These are phyloP conservation scores for Syncephalastrum contaminatum DNA, from an alignment of 371 early-diverging fungal species.

Conservation along the genomic window DNA sequence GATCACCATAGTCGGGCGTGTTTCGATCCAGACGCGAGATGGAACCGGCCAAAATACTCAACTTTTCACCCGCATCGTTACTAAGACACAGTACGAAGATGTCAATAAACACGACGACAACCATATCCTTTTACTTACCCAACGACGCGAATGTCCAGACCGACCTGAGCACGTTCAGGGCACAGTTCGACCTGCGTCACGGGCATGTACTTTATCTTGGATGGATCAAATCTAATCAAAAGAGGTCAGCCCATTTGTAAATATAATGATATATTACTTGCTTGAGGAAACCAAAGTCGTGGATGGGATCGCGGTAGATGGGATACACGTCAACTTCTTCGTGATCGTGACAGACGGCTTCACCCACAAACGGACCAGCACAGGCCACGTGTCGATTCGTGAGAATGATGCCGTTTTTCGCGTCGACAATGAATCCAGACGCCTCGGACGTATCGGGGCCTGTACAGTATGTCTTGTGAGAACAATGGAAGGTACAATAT, in stretches of 20 bases:
- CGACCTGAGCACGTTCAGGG: conserved; percentile 85
- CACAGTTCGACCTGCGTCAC: conserved; percentile 75
- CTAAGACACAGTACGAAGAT: conserved; percentile 20
- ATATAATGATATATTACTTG: no score
- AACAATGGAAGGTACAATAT: conserved; percentile 44
- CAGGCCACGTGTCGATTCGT: conserved; percentile 94
- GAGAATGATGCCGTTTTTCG: conserved; percentile 80
- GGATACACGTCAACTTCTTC: conserved; percentile 88
- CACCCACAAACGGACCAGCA: conserved; percentile 89
- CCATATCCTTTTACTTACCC: no score
- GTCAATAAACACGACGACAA: no score
- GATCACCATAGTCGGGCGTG: conserved; percentile 56
- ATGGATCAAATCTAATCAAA: conserved; percentile 65
- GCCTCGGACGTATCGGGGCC: conserved; percentile 62
- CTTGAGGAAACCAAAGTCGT: conserved; percentile 67
- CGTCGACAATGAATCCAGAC: conserved; percentile 95
- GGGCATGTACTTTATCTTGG: conserved; percentile 78
- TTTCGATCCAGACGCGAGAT: conserved; percentile 89
- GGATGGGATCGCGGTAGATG: conserved; percentile 85
- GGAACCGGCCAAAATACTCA: conserved; percentile 84
- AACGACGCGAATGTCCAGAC: conserved; percentile 90
- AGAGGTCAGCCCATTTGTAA: no score
- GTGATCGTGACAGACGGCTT: conserved; percentile 87
- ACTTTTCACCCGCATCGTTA: conserved; percentile 93
- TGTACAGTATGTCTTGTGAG: conserved; percentile 6